Base-by-base conservation (phyloP, 208 protist genomes). In the Leishmania turanica region DNA sequence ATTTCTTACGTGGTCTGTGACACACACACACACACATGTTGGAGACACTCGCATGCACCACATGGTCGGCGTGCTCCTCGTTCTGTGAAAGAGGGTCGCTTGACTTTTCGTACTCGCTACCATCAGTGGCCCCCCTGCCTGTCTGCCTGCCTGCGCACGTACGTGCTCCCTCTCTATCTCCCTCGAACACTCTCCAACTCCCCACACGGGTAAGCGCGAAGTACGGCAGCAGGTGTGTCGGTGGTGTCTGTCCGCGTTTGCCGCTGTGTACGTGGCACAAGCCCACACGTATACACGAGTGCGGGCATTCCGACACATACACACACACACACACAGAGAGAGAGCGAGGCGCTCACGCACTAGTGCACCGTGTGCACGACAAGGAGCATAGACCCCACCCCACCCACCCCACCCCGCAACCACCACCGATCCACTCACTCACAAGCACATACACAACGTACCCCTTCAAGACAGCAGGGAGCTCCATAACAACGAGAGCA, bases 211-310 rank as follows among this genome's bases (percentile, higher is more conserved):
- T 69, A 66, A 34, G 31, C 47, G 40, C 47, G 40, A 66, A 19
- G 54, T 19, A 62, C 34, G 49, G 51, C 53, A 49, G 40, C 73
- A 47, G 34, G 21, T 53, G 34, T 73, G 45, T 15, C 68, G 42
- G 24, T 49, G 66, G 75, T 47, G 54, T 70, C 54, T n/a, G 77
- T 62, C n/a, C 21, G 13, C 31, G 42, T 64, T n/a, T 19, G 80
- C 72, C 45, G 40, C 49, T 31, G 73, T 62, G 80, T 75, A 54
- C 15, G 34, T 3, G 11, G 27, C 31, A 40, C 34, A 69, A 4
- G 27, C 34, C 13, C 64, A 69, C 34, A 69, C 64, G 5, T 19
- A 69, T 53, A 72, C 68, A n/a, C 68, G 31, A 21, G 24, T 19
- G 17, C 68, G 8, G 5, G 45, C 66, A 58, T n/a, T 45, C 53